phyloP scores from a whole-genome alignment of 2,329 filamentous ascomycete genomes.

The Penicillium oxalicum region DNA sequence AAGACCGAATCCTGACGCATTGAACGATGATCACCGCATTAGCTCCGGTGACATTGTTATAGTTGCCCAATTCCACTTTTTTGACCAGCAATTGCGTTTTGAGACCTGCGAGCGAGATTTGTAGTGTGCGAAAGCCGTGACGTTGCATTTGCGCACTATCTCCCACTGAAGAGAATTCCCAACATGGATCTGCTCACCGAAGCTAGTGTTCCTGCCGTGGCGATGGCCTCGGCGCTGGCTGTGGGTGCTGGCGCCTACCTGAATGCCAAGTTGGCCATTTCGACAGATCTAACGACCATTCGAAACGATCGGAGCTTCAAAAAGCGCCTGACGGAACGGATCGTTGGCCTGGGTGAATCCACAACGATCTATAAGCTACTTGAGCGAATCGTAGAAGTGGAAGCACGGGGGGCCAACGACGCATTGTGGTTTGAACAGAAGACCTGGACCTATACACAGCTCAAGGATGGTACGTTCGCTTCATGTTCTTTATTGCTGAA shows the following conservation, averaged over 20 bases:
- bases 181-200: slow-evolving; percentile 28
- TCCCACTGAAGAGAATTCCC: no score
- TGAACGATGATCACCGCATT: no score
- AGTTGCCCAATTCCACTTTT: no score
- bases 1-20: no score
- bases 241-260: slow-evolving; percentile 37
- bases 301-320: slow-evolving; percentile 29
- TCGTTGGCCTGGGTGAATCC: slow-evolving; percentile 35
- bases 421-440: slow-evolving; percentile 47
- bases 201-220: slow-evolving; percentile 24
- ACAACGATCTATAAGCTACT: slow-evolving; percentile 41
- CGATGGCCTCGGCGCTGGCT: slow-evolving; percentile 31
- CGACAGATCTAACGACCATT: slow-evolving; percentile 35
- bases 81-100: no score
- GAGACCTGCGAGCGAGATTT: no score
- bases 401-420: slow-evolving; percentile 35
- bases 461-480: slow-evolving; percentile 37
- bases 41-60: no score
- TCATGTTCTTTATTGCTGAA: neutral
- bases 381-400: slow-evolving; percentile 35
- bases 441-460: slow-evolving; percentile 43
- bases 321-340: slow-evolving; percentile 31
- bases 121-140: no score
- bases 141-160: no score
- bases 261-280: slow-evolving; percentile 40